These are phyloP conservation scores for Chaetomium sp. DNA, from an alignment of 2,329 filamentous ascomycete species.

Conservation along the genomic window DNA sequence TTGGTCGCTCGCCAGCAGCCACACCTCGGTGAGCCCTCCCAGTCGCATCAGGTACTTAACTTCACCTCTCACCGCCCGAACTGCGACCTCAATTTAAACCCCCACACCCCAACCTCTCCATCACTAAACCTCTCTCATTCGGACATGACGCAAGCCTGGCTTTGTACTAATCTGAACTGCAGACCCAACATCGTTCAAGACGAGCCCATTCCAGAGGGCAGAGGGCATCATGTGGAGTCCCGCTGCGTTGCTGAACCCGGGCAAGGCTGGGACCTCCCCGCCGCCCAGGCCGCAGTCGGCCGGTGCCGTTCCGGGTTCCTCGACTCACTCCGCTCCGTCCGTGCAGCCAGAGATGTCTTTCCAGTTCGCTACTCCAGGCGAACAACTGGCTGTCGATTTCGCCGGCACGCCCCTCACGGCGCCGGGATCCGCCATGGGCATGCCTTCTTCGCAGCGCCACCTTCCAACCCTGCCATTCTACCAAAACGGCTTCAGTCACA, in stretches of 20 bases:
- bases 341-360: constrained; percentile 43
- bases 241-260: constrained; percentile 45
- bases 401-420: constrained; percentile 37
- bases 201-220: background rate
- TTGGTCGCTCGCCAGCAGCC: constrained; percentile 9
- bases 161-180: background rate
- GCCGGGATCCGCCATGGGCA: constrained; percentile 33
- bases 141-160: background rate
- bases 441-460: constrained; percentile 34
- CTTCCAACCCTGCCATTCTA: constrained; percentile 29
- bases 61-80: constrained; percentile 13
- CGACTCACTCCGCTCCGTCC: constrained; percentile 34
- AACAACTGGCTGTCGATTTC: constrained; percentile 38
- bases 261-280: constrained; percentile 29
- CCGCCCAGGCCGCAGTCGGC: constrained; percentile 29
- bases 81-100: background rate
- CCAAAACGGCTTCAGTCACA: constrained; percentile 53
- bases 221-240: constrained; percentile 37
- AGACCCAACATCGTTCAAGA: background rate
- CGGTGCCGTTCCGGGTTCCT: constrained; percentile 29
- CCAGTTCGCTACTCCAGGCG: constrained; percentile 46
- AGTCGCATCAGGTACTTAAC: background rate
- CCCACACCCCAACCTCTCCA: background rate
- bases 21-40: constrained; percentile 21
- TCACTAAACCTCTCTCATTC: background rate